Conservation (phyloP, 2,329 filamentous ascomycete genomes). For the Neofusicoccum laricinum region DNA sequence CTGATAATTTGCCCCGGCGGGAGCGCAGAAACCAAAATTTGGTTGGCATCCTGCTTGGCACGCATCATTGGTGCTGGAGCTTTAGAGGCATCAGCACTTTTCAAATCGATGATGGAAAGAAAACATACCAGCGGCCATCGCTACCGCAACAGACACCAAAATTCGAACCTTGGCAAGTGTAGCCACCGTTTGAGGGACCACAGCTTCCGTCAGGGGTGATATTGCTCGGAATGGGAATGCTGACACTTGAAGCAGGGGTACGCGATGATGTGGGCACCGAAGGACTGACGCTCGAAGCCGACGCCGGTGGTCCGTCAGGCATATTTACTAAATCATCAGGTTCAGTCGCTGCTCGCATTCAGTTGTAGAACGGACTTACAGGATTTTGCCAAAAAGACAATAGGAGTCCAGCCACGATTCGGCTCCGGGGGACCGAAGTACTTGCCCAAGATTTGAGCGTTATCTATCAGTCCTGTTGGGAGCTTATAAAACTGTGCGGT, state of each 20-base stretch:
- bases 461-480: slow-evolving; percentile 24
- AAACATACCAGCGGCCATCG: background rate
- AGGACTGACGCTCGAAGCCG: background rate
- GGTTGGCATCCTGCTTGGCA: slow-evolving; percentile 1
- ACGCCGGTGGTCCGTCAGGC: background rate
- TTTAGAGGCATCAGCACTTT: background rate
- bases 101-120: no score
- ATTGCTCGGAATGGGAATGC: background rate
- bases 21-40: background rate
- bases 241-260: background rate
- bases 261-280: background rate
- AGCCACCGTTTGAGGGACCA: background rate
- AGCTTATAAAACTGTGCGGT: slow-evolving; percentile 31
- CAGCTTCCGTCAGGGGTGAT: background rate
- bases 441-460: slow-evolving; percentile 27
- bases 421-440: slow-evolving; percentile 26
- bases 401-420: slow-evolving; percentile 24
- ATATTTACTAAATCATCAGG: background rate
- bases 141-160: background rate
- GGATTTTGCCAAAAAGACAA: slow-evolving; percentile 21
- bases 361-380: background rate
- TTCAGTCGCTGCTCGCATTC: background rate
- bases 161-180: background rate
- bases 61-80: background rate
- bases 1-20: background rate